Conservation (phyloP, 495 filamentous ascomycete genomes). For the Lasiosphaeria hispida region DNA sequence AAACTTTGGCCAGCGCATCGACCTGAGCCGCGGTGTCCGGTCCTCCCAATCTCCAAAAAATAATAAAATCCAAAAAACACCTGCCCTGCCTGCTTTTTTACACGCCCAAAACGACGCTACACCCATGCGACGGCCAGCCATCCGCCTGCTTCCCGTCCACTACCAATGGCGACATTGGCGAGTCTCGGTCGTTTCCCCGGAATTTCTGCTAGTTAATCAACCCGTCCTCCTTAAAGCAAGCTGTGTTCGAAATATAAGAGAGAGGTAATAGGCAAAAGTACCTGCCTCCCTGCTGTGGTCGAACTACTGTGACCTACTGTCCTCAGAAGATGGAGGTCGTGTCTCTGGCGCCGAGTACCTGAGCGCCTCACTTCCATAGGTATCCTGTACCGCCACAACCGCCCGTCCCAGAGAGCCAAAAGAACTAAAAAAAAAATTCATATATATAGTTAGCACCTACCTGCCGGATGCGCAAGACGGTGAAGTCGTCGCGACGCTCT, state of each 20-base stretch:
- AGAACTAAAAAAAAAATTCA: no score
- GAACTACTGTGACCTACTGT: neutral
- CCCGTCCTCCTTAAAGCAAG: neutral
- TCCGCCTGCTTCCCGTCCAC: neutral
- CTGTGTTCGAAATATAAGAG: neutral
- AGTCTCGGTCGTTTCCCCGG: conserved; percentile 8
- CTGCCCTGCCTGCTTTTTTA: neutral
- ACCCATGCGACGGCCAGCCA: no score
- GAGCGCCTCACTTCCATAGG: neutral
- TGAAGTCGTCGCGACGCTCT: neutral
- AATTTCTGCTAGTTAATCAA: neutral
- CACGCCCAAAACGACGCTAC: no score
- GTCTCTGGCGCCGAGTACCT: neutral
- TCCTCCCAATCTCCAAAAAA: conserved; percentile 21
- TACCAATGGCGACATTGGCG: neutral
- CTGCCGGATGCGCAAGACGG: neutral
- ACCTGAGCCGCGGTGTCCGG: conserved; percentile 22
- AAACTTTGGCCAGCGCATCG: conserved; percentile 37
- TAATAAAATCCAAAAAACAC: neutral
- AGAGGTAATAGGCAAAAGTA: neutral
- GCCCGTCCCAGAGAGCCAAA: no score
- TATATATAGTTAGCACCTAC: no score
- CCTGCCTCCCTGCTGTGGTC: neutral
- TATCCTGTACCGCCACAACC: no score
- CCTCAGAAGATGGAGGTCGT: no score